Conservation (phyloP, 805 yeast genomes). For the Pichia eremophila region DNA sequence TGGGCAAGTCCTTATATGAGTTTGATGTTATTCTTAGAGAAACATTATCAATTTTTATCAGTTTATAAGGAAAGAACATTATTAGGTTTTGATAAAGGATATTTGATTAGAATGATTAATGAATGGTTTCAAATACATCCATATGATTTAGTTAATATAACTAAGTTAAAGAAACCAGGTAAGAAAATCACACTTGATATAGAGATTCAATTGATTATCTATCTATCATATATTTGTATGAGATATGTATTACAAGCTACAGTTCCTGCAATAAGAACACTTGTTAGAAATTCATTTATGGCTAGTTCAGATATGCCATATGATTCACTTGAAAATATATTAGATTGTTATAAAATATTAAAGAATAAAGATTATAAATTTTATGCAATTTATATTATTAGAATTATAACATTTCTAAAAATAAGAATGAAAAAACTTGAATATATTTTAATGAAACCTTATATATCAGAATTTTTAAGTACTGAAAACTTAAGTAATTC, state of each 20-base stretch:
- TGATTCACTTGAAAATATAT: background rate
- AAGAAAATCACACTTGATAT: background rate
- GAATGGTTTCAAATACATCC: slow-evolving; percentile 6
- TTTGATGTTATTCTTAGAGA: background rate
- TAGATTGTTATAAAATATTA: background rate
- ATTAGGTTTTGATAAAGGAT: slow-evolving; percentile 2
- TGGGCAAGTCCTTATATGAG: background rate
- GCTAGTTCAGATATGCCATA: background rate
- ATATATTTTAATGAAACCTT: background rate
- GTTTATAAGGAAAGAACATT: background rate
- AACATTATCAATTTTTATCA: background rate
- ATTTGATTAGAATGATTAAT: background rate
- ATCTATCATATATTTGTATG: background rate
- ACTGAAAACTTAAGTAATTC: background rate
- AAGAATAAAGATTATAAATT: background rate
- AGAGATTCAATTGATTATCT: background rate
- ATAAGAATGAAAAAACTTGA: background rate
- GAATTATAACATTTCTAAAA: background rate
- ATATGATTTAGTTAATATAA: background rate
- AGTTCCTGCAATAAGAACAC: background rate
- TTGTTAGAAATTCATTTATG: background rate
- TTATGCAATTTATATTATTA: slow-evolving; percentile 1
- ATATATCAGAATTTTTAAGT: slow-evolving; percentile 1
- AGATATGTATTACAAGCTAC: slow-evolving; percentile 1
- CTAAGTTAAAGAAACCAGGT: background rate